These are phyloP conservation scores for Metarhizium robertsii DNA, from an alignment of 2,329 filamentous ascomycete species.

Conservation along the genomic window DNA sequence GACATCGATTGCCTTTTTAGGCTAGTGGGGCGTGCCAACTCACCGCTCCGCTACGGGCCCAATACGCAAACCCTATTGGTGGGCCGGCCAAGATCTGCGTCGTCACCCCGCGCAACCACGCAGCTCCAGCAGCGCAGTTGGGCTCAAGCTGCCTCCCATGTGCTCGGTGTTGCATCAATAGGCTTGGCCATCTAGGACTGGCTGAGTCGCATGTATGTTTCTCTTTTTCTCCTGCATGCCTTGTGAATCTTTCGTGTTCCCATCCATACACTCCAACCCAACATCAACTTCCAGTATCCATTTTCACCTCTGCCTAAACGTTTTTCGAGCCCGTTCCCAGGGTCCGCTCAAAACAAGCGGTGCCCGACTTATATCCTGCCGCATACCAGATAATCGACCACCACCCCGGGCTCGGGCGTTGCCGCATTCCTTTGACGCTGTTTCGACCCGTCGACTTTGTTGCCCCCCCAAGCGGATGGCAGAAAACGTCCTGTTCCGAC, in stretches of 20 bases:
- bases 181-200: background rate
- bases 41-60: background rate
- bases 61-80: background rate
- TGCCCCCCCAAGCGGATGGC: background rate
- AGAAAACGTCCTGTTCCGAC: background rate
- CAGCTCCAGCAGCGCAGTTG: background rate
- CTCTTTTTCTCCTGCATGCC: background rate
- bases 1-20: background rate
- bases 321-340: background rate
- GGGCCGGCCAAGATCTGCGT: background rate
- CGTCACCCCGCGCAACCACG: conserved; percentile 13
- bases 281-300: background rate
- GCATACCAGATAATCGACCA: conserved; percentile 1
- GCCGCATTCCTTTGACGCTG: background rate
- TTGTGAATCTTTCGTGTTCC: background rate
- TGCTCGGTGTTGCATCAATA: background rate
- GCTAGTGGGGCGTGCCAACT: background rate
- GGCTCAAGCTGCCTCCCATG: background rate
- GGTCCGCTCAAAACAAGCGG: background rate
- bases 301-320: background rate
- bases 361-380: background rate
- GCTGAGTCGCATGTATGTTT: background rate
- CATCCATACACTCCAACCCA: background rate
- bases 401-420: background rate
- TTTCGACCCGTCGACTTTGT: background rate